These are phyloP conservation scores for Penicillium sp. DNA, from an alignment of 2,329 filamentous ascomycete species.

Conservation along the genomic window DNA sequence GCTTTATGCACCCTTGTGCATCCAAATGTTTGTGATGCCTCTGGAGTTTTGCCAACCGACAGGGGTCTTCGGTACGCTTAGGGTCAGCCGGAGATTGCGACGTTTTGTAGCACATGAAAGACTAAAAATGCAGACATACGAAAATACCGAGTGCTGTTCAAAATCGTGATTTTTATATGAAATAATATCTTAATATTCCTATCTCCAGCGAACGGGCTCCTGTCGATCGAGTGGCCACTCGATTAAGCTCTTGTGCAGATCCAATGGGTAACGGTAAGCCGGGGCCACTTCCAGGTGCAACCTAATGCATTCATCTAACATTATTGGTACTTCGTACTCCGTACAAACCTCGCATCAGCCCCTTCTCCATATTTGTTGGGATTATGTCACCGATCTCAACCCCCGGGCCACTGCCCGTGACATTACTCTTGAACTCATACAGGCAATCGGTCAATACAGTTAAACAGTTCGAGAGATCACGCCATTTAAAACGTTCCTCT, in stretches of 20 bases:
- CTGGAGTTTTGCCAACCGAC: not conserved
- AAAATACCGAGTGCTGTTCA: not conserved
- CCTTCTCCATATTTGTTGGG: not conserved
- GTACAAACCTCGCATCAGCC: too few species aligned
- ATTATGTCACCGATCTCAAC: not conserved
- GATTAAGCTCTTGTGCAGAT: slow-evolving; percentile 15
- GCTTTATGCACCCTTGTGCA: not conserved
- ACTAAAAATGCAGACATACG: not conserved
- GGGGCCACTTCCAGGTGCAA: not conserved
- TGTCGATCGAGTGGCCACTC: slow-evolving; percentile 14
- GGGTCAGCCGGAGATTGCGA: not conserved
- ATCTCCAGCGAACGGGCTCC: not conserved
- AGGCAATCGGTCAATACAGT: slow-evolving; percentile 6
- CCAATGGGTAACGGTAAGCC: slow-evolving; percentile 3
- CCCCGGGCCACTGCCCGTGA: not conserved
- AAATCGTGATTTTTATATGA: not conserved
- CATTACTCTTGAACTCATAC: not conserved
- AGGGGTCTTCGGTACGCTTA: not conserved
- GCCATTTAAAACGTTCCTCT: slow-evolving; percentile 3
- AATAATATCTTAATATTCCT: not conserved
- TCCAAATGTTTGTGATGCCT: not conserved
- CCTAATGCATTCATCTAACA: not conserved
- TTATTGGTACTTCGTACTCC: not conserved
- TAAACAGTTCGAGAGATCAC: slow-evolving; percentile 1
- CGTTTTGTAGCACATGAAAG: slow-evolving; percentile 1